Evolutionary conservation across 2,329 filamentous ascomycete species (phyloP).

Genomic region (Colletotrichum zoysiae): DNA sequence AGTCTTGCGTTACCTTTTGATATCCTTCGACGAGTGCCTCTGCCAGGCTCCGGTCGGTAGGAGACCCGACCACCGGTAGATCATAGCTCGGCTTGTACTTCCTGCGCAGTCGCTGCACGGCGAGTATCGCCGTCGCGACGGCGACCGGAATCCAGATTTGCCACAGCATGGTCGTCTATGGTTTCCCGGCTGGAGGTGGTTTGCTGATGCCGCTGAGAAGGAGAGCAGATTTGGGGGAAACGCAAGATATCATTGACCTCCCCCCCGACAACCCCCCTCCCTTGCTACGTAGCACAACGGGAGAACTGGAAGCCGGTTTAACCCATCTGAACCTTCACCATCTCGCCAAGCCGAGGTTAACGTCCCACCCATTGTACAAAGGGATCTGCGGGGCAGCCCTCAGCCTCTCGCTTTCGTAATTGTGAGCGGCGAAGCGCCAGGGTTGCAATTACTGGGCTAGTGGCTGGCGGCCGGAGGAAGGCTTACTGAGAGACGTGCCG

Average conservation of each 20-base stretch:
- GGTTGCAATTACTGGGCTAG: background rate
- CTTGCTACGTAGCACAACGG: background rate
- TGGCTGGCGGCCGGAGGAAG: background rate
- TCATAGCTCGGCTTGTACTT: conserved; percentile 15
- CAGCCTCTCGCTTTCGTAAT: background rate
- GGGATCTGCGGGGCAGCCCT: background rate
- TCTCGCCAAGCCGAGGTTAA: background rate
- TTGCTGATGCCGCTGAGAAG: background rate
- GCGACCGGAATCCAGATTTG: conserved; percentile 20
- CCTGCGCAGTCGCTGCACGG: conserved; percentile 18
- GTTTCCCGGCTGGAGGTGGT: too few species aligned
- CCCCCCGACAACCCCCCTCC: too few species aligned
- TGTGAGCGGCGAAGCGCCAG: background rate
- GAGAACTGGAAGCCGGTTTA: too few species aligned
- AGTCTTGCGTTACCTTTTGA: background rate
- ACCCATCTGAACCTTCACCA: background rate
- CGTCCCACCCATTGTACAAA: background rate
- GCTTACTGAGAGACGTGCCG: conserved; percentile 9
- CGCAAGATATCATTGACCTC: background rate
- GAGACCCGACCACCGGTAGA: conserved; percentile 27
- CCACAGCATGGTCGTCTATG: conserved; percentile 25
- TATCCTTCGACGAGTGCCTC: conserved; percentile 21
- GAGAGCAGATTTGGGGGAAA: background rate
- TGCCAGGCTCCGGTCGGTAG: conserved; percentile 11
- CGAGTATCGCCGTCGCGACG: background rate